Conservation (phyloP, 345 rosid genomes). For the Citrus mangshanensis region DNA sequence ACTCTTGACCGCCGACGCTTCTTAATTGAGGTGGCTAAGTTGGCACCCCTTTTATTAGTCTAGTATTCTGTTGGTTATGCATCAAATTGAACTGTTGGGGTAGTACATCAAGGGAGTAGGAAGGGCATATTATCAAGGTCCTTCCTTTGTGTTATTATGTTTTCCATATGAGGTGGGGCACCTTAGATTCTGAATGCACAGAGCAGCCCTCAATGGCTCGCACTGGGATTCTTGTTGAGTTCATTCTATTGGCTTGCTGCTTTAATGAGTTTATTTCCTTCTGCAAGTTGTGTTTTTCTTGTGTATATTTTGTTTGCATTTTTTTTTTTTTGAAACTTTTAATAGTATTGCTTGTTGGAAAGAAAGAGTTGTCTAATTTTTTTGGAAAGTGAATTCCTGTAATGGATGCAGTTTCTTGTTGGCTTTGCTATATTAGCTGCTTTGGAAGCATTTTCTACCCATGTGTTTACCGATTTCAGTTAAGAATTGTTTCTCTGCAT, state of each 20-base stretch:
- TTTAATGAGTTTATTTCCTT: neutral
- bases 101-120: neutral
- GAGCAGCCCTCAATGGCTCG: neutral
- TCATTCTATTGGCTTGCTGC: neutral
- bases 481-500: neutral
- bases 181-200: neutral
- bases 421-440: neutral
- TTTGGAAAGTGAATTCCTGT: neutral
- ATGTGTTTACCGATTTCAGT: neutral
- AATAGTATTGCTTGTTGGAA: neutral
- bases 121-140: neutral
- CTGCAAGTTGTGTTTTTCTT: neutral
- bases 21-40: neutral
- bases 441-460: neutral
- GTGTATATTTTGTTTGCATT: neutral
- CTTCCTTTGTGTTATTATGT: neutral
- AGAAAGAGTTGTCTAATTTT: neutral
- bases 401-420: neutral
- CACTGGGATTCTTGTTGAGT: neutral
- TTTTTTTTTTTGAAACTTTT: neutral
- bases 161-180: neutral
- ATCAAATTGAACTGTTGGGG: neutral
- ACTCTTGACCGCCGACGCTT: neutral
- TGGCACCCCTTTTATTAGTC: neutral
- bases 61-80: neutral